phyloP scores from a whole-genome alignment of 228 moss, liverwort and hornwort genomes.

The Sphagnum fallax region DNA sequence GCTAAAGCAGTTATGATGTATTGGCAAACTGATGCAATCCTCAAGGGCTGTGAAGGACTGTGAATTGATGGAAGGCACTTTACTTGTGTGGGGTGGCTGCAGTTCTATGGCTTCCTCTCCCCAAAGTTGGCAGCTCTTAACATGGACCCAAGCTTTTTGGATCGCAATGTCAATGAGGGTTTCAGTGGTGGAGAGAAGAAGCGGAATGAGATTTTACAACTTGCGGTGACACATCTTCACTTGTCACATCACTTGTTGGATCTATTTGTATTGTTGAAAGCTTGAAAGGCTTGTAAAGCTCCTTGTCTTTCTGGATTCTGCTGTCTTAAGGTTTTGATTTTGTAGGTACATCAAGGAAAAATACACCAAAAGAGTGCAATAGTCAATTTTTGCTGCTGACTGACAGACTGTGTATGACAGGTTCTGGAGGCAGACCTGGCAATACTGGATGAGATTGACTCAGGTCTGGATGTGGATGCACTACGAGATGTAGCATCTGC shows the following conservation, averaged over 20 bases:
- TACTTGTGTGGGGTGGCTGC: neutral
- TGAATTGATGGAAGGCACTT: neutral
- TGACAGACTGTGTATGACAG: slow-evolving; percentile 18
- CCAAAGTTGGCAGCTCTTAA: slow-evolving; percentile 76
- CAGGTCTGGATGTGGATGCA: slow-evolving; percentile 93
- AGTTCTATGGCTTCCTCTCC: slow-evolving; percentile 79
- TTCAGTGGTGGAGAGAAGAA: slow-evolving; percentile 99
- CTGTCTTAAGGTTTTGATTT: too few relatives aligned
- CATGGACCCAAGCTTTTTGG: slow-evolving; percentile 90
- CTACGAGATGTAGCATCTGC: slow-evolving; percentile 86
- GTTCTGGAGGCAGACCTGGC: slow-evolving; percentile 97
- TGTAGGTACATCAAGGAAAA: too few relatives aligned
- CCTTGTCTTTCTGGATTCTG: too few relatives aligned
- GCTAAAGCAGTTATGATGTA: too few relatives aligned
- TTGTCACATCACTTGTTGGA: too few relatives aligned
- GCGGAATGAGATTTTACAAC: slow-evolving; percentile 88
- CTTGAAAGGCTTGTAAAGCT: too few relatives aligned
- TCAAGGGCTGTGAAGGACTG: too few relatives aligned
- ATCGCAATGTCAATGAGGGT: slow-evolving; percentile 96
- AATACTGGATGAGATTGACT: slow-evolving; percentile 95
- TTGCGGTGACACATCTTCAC: slow-evolving; percentile 45
- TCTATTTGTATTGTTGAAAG: too few relatives aligned
- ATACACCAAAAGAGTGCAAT: too few relatives aligned
- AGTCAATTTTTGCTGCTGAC: too few relatives aligned
- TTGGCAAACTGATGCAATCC: too few relatives aligned